Conservation (phyloP, 169 alveolate genomes). For the Cryptosporidium sp. region DNA sequence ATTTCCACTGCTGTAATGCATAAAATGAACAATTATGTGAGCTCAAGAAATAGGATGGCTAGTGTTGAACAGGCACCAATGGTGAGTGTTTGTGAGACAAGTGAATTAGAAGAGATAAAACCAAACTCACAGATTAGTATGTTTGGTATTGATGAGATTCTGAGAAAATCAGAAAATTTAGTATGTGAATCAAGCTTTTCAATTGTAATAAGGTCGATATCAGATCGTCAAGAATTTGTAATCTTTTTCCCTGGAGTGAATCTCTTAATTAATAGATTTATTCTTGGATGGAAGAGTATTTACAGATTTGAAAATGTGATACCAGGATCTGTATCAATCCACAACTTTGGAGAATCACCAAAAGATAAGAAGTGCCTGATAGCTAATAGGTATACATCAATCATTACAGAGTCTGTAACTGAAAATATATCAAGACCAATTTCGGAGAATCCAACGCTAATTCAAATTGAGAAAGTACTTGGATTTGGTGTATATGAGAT, state of each 20-base stretch:
- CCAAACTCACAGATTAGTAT: background rate
- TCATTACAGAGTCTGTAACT: background rate
- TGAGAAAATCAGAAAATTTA: constrained; percentile 8
- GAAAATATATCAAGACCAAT: background rate
- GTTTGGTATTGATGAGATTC: constrained; percentile 3
- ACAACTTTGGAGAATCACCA: background rate
- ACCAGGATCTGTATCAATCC: constrained; percentile 24
- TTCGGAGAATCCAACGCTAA: background rate
- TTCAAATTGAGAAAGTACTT: constrained; percentile 43
- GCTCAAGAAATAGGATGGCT: background rate
- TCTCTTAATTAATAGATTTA: constrained; percentile 24
- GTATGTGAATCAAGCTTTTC: constrained; percentile 14
- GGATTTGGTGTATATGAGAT: constrained; percentile 61
- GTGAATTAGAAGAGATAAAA: background rate
- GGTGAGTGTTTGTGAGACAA: background rate
- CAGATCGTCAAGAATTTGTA: background rate
- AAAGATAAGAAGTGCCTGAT: constrained; percentile 8
- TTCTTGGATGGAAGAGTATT: constrained; percentile 35
- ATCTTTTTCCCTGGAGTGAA: constrained; percentile 39
- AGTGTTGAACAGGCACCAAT: background rate
- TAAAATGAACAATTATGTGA: background rate
- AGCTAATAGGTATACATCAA: constrained; percentile 21
- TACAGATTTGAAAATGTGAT: constrained; percentile 15
- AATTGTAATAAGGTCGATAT: background rate
- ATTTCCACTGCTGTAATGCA: constrained; percentile 26